Evolutionary conservation across 352 stramenopile genomes (phyloP).

Genomic region (Pythium insidiosum): DNA sequence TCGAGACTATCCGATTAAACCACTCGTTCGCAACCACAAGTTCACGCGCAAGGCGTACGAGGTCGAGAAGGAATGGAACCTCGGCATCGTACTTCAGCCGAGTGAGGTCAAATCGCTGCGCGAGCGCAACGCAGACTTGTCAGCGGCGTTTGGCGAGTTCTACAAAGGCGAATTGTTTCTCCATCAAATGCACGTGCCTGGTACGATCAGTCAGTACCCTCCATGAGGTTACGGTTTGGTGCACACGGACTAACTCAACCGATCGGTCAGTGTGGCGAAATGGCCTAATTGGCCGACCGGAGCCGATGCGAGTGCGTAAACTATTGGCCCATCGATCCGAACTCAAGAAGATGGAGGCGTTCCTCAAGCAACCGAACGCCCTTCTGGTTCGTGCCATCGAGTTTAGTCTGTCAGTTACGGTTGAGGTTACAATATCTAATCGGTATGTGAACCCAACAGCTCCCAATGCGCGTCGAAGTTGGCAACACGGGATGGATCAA

Average conservation of each 20-base stretch:
- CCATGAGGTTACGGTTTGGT: not conserved
- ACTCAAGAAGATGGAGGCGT: conserved; percentile 69
- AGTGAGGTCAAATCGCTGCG: conserved; percentile 76
- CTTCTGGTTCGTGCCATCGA: too few relatives aligned
- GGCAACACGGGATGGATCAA: conserved; percentile 82
- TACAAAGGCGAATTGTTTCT: conserved; percentile 69
- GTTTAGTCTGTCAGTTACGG: not conserved
- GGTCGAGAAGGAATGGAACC: conserved; percentile 67
- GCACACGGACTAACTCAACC: too few relatives aligned
- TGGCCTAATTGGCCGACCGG: conserved; percentile 63
- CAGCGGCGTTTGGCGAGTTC: conserved; percentile 66
- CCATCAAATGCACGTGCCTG: conserved; percentile 72
- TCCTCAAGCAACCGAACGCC: conserved; percentile 49
- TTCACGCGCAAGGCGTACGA: conserved; percentile 43
- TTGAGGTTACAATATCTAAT: too few relatives aligned
- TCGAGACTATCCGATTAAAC: conserved; percentile 51
- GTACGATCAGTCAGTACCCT: conserved; percentile 13
- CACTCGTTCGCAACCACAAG: conserved; percentile 57
- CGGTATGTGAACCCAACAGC: conserved; percentile 32
- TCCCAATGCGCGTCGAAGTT: conserved; percentile 65
- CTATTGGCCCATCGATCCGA: conserved; percentile 65
- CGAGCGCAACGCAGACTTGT: conserved; percentile 56
- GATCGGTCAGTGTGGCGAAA: conserved; percentile 80
- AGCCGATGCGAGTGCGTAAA: conserved; percentile 63
- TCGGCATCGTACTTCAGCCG: conserved; percentile 61